phyloP scores from a whole-genome alignment of 495 filamentous ascomycete species.

The Neurospora sp. region DNA sequence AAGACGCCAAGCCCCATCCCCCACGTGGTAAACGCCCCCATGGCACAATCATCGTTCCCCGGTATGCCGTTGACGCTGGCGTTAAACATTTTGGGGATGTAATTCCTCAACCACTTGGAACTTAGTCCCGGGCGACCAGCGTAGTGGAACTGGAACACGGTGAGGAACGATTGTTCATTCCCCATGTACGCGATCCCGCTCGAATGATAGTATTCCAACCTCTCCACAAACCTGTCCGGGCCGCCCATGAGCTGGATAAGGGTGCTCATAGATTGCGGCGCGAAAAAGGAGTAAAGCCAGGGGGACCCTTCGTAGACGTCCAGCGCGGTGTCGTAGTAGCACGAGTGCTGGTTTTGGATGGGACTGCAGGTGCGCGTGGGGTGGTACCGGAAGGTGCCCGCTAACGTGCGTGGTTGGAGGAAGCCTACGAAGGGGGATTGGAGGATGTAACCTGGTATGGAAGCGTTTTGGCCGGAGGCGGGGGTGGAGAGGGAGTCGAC shows the following conservation, averaged over 20 bases:
- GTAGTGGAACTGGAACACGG: slow-evolving; percentile 66
- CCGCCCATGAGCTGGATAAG: slow-evolving; percentile 53
- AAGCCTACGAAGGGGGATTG: slow-evolving; percentile 52
- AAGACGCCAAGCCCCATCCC: slow-evolving; percentile 59
- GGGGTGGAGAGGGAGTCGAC: no score
- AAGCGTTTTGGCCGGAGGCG: not conserved
- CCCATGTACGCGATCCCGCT: slow-evolving; percentile 58
- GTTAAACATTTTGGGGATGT: slow-evolving; percentile 60
- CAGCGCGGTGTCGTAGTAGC: slow-evolving; percentile 47
- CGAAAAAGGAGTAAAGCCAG: slow-evolving; percentile 66
- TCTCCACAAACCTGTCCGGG: slow-evolving; percentile 41
- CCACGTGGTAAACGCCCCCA: slow-evolving; percentile 62
- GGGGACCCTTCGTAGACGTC: slow-evolving; percentile 63
- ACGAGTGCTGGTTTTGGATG: slow-evolving; percentile 30
- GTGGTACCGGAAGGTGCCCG: slow-evolving; percentile 59
- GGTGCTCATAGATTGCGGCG: slow-evolving; percentile 59
- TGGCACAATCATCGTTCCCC: slow-evolving; percentile 67
- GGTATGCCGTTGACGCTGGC: slow-evolving; percentile 52
- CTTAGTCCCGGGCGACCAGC: slow-evolving; percentile 55
- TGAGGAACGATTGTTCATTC: slow-evolving; percentile 65
- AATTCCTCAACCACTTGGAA: slow-evolving; percentile 48
- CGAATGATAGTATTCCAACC: slow-evolving; percentile 55
- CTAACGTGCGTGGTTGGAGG: slow-evolving; percentile 51
- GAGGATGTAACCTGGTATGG: slow-evolving; percentile 3
- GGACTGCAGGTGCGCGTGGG: slow-evolving; percentile 55